Percentiles rank a stretch among this genome's conserved stretches.
These are phyloP conservation scores for Microdochium nivale DNA, from an alignment of 2,329 filamentous ascomycete genomes.

Conservation along the genomic window DNA sequence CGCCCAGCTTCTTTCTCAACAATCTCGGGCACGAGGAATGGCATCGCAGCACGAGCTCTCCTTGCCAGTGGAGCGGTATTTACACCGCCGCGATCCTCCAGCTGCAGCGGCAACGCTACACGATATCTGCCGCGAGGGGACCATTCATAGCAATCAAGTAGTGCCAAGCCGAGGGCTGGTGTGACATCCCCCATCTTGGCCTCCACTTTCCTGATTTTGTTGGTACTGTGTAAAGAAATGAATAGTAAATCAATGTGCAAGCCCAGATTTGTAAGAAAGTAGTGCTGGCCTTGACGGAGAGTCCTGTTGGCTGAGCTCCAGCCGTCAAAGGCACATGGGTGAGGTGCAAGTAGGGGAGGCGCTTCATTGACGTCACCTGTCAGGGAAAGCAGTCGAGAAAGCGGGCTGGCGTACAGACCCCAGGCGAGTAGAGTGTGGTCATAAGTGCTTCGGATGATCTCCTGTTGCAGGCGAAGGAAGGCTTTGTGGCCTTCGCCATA, in stretches of 20 bases:
- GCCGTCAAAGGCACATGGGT: neutral
- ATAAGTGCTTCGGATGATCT: neutral
- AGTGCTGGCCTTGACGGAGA: neutral
- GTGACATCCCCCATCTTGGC: neutral
- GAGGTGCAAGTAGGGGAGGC: neutral
- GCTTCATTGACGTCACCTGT: neutral
- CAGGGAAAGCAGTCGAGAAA: neutral
- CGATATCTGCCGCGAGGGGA: neutral
- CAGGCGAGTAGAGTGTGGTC: conserved; percentile 1
- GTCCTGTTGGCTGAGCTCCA: neutral
- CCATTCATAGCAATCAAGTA: neutral
- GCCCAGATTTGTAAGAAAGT: neutral
- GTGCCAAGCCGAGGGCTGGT: neutral
- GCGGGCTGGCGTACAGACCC: neutral
- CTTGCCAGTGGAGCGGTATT: neutral
- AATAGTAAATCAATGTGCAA: neutral
- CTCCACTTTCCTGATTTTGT: neutral
- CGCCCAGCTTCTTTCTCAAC: neutral
- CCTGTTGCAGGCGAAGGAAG: conserved; percentile 3
- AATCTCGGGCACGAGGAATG: neutral
- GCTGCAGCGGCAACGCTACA: neutral
- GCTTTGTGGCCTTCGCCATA: conserved; percentile 4
- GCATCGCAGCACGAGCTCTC: neutral
- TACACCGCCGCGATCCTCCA: neutral
- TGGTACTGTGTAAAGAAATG: neutral